These are phyloP conservation scores for Plectosphaerella cucumerina DNA, from an alignment of 2,329 filamentous ascomycete genomes.

Conservation along the genomic window DNA sequence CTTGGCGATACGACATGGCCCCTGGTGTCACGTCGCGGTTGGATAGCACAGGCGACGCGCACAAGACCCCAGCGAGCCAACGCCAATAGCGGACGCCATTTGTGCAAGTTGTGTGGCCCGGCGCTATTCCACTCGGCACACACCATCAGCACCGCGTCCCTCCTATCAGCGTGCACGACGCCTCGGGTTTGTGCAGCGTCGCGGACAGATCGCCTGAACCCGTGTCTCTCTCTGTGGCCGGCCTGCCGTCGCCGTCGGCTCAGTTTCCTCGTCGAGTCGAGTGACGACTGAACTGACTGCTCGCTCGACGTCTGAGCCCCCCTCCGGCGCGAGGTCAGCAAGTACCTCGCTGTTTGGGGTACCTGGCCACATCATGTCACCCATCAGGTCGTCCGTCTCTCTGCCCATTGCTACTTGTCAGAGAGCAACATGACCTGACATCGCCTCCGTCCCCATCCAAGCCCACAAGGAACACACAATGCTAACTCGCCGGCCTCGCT, in stretches of 20 bases:
- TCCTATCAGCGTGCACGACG: slow-evolving; percentile 11
- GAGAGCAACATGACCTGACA: not conserved
- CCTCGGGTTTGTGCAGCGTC: slow-evolving; percentile 13
- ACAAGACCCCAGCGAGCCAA: slow-evolving; percentile 9
- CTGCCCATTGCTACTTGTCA: not conserved
- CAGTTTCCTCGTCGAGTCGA: slow-evolving; percentile 3
- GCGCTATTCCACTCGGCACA: slow-evolving; percentile 6
- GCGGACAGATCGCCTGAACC: slow-evolving; percentile 10
- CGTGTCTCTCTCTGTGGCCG: slow-evolving; percentile 1
- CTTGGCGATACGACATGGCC: slow-evolving; percentile 12
- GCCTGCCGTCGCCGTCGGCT: slow-evolving; percentile 8
- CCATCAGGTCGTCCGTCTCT: not conserved
- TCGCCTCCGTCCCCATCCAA: not conserved
- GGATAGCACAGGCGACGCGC: slow-evolving; percentile 11
- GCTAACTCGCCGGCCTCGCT: not conserved
- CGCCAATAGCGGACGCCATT: slow-evolving; percentile 10
- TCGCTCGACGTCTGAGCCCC: not conserved
- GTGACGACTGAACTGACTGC: no score
- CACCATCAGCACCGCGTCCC: slow-evolving; percentile 5
- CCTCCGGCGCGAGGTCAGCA: not conserved
- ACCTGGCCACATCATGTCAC: slow-evolving; percentile 17
- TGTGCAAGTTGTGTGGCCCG: slow-evolving; percentile 14
- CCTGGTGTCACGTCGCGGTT: slow-evolving; percentile 8
- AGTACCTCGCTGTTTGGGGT: slow-evolving; percentile 29
- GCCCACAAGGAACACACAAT: not conserved